These are phyloP conservation scores for Penicillium egyptiacum DNA, from an alignment of 495 filamentous ascomycete genomes.

Conservation along the genomic window DNA sequence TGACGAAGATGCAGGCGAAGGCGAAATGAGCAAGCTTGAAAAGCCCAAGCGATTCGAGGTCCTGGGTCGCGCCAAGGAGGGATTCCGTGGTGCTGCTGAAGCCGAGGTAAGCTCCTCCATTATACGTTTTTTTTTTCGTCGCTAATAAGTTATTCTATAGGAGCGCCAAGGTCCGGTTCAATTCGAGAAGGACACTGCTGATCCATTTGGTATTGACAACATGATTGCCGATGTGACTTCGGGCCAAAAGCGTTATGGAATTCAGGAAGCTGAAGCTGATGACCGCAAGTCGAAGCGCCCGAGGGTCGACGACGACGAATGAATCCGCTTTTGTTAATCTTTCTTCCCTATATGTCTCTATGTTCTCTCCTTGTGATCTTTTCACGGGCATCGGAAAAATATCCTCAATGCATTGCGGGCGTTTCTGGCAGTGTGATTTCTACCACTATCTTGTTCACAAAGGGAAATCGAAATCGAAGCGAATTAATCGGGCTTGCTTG, in stretches of 20 bases:
- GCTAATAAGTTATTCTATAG: constrained; percentile 42
- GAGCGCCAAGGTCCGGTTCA: constrained; percentile 89
- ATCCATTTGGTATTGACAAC: constrained; percentile 90
- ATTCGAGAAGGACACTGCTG: constrained; percentile 88
- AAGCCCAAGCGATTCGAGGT: constrained; percentile 83
- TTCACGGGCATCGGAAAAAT: constrained; percentile 11
- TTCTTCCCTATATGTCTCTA: constrained; percentile 11
- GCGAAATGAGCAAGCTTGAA: constrained; percentile 82
- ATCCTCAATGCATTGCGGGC: constrained; percentile 32
- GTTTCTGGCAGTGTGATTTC: constrained; percentile 23
- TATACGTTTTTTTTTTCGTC: background rate
- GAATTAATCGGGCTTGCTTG: background rate
- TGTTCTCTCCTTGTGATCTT: constrained; percentile 8
- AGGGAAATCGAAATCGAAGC: constrained; percentile 9
- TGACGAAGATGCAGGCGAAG: constrained; percentile 76
- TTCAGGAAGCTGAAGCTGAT: constrained; percentile 67
- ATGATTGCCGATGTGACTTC: constrained; percentile 80
- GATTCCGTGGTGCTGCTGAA: constrained; percentile 84
- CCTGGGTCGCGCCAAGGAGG: constrained; percentile 78
- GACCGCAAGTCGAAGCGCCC: constrained; percentile 71
- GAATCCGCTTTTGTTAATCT: constrained; percentile 10
- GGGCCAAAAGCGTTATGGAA: constrained; percentile 77
- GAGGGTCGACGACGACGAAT: constrained; percentile 78
- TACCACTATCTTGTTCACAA: constrained; percentile 15
- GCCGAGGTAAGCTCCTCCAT: constrained; percentile 65